Percentiles rank a stretch among this genome's conserved stretches.
Conservation (phyloP, 2,329 filamentous ascomycete species). For the Penicillium aurantiogriseum region DNA sequence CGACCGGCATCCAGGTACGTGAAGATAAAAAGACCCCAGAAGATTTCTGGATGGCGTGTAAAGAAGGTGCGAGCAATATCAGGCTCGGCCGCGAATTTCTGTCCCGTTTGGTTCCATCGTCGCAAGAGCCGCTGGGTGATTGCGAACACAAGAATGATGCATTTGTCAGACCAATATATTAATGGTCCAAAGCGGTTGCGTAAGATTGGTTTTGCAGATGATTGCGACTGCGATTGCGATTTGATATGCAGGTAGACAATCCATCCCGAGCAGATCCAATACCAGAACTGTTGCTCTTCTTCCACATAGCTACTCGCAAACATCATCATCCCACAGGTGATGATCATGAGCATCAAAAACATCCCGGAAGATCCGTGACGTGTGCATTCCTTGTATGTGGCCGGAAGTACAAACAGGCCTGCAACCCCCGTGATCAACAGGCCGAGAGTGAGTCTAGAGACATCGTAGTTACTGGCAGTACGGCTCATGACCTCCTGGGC, state of each 20-base stretch:
- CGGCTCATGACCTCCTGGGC: conserved; percentile 81
- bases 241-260: conserved; percentile 49
- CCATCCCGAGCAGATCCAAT: conserved; percentile 67
- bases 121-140: conserved; percentile 64
- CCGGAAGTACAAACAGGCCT: conserved; percentile 38
- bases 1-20: conserved; percentile 65
- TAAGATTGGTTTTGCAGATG: neutral
- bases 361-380: conserved; percentile 28
- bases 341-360: conserved; percentile 52
- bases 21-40: conserved; percentile 71
- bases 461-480: conserved; percentile 89
- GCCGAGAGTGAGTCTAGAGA: conserved; percentile 49
- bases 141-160: conserved; percentile 52
- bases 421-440: conserved; percentile 43
- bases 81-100: conserved; percentile 88
- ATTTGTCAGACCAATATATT: conserved; percentile 7
- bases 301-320: conserved; percentile 98
- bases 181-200: neutral
- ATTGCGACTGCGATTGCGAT: conserved; percentile 26
- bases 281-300: conserved; percentile 99
- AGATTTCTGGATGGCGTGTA: conserved; percentile 58
- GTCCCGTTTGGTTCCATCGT: conserved; percentile 94
- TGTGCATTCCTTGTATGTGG: conserved; percentile 30
- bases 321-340: conserved; percentile 82
- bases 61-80: conserved; percentile 78